Evolutionary conservation across 1,139 yeast genomes (phyloP), one percentile per base, ranked within the genome.

Genomic region (Diutina pseudorugosa): DNA sequence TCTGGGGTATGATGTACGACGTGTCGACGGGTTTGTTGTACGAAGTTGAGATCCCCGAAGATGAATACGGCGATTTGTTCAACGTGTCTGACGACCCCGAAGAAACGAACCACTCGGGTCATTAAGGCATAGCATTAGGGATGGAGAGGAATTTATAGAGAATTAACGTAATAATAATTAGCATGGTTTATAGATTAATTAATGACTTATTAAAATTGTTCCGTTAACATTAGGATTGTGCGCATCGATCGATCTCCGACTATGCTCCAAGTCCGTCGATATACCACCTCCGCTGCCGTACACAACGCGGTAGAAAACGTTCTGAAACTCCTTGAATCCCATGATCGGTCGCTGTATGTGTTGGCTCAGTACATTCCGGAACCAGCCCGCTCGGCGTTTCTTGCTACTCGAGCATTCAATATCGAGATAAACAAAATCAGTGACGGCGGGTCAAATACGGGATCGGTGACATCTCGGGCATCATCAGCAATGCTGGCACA

Each of bases 1-100:
- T 93, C 47, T 84, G 90, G 78, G 98, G 97, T 1, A 69, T 91
- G 67, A 79, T 93, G 58, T 93, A 91, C 69, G 90, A 91, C 63
- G 96, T 90, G 48, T 81, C 79, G 43, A 76, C 87, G 9, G 98
- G 98, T 21, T 73, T 76, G 52, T 73, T 91, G 53, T 66, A 68
- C 25, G 80, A 78, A 60, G 68, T 79, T 19, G 81, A 78, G 54
- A 66, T 78, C 42, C 80, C 80, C n/a, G 69, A 68, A 54, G 80
- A 77, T 59, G 80, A 76, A 58, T 71, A 72, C 53, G 76, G 70
- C 55, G 80, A 76, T 55, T 71, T 76, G 55, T 76, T 77, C 60
- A 79, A 76, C 59, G 72, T 76, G 20, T 71, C 69, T 52, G 79
- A 75, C 58, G 76, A 72, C 42, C 70, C 66, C 27, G 68, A 60